Evolutionary conservation across 176 grass and related monocot species (phyloP).

Genomic region (Oryza australiensis): DNA sequence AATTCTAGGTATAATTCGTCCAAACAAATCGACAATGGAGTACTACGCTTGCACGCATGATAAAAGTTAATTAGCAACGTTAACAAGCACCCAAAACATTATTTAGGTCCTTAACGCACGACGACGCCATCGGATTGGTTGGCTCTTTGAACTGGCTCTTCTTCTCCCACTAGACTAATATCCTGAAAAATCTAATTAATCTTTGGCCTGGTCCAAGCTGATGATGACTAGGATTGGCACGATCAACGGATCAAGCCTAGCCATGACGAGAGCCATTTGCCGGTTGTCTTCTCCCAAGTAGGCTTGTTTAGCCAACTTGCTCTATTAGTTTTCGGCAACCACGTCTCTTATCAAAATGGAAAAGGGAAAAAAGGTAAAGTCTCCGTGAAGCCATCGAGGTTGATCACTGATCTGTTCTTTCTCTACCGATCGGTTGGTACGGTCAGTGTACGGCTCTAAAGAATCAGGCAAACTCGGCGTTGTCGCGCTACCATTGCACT

Average conservation of each 20-base stretch:
- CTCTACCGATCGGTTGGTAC: constrained; percentile 22
- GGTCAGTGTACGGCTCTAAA: constrained; percentile 45
- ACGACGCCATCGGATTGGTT: background rate
- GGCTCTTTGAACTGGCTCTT: background rate
- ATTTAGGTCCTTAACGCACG: background rate
- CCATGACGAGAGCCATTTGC: constrained; percentile 46
- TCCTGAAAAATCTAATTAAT: background rate
- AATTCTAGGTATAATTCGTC: background rate
- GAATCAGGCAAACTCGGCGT: background rate
- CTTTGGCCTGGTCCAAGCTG: constrained; percentile 7
- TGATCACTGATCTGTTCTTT: background rate
- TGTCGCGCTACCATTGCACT: constrained; percentile 45
- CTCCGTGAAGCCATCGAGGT: background rate
- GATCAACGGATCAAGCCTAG: background rate
- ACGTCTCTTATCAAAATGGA: constrained; percentile 7
- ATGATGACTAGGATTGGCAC: constrained; percentile 29
- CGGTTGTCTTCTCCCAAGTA: constrained; percentile 33
- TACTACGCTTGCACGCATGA: constrained; percentile 24
- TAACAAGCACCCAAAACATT: constrained; percentile 5
- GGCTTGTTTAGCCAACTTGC: constrained; percentile 23
- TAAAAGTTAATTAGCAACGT: background rate
- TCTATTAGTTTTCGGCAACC: background rate
- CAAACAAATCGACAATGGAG: constrained; percentile 23
- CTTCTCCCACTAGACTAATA: background rate
- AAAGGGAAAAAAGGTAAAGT: background rate